Conservation (phyloP, 2,329 filamentous ascomycete genomes). For the Penicillium sp. region DNA sequence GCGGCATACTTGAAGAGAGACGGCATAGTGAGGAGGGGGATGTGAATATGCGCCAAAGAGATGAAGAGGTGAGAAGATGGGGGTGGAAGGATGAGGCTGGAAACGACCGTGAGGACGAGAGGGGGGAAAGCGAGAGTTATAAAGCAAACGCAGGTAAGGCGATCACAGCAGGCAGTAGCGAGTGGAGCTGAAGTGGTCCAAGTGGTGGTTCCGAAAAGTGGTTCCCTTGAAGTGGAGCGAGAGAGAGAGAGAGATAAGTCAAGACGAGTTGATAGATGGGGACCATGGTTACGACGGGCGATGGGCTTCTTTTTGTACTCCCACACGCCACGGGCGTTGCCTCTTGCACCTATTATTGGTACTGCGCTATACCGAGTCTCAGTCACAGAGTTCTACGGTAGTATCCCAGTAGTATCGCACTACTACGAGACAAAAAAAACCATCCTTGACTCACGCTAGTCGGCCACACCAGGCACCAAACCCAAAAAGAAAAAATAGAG, state of each 20-base stretch:
- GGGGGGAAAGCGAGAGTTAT: conserved; percentile 6
- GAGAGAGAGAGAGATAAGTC: no score
- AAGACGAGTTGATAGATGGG: background rate
- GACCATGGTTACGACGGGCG: conserved; percentile 1
- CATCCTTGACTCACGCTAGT: conserved; percentile 8
- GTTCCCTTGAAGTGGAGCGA: conserved; percentile 3
- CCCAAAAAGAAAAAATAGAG: conserved; percentile 6
- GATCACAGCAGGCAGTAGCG: conserved; percentile 19
- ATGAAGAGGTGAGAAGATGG: background rate
- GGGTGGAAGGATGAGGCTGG: background rate
- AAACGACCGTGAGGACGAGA: background rate
- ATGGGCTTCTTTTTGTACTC: background rate
- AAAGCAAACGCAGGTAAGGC: conserved; percentile 1
- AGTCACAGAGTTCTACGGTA: background rate
- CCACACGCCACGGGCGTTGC: no score
- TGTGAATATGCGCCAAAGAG: background rate
- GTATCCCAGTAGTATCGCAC: background rate
- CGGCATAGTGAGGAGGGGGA: conserved; percentile 32
- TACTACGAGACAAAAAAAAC: background rate
- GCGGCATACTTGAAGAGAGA: conserved; percentile 40
- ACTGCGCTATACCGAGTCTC: background rate
- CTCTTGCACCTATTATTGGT: no score
- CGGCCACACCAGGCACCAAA: conserved; percentile 1
- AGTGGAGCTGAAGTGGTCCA: conserved; percentile 21
- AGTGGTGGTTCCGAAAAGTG: conserved; percentile 3